A percentile compares a stretch with the other conserved stretches of the same genome.
phyloP scores from a whole-genome alignment of 164 flowering plant genomes.

The Berberis thunbergii region DNA sequence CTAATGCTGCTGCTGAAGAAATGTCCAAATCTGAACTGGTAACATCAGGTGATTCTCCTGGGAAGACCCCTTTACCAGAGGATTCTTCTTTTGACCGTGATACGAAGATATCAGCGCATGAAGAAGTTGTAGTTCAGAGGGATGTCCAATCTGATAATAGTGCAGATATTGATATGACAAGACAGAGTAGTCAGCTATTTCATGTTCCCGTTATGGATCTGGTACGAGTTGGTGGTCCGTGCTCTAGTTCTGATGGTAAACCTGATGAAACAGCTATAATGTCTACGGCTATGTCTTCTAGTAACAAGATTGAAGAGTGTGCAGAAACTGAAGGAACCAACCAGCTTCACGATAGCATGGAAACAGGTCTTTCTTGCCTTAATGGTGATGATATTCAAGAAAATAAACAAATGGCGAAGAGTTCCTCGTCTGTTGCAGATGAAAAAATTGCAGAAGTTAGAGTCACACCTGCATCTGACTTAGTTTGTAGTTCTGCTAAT shows the following conservation, averaged over 20 bases:
- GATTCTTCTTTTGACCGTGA: conserved; percentile 13
- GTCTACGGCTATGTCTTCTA: conserved; percentile 4
- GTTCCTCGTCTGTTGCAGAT: too few relatives aligned
- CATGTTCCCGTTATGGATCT: conserved; percentile 19
- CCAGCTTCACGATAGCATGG: not conserved
- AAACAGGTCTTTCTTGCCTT: not conserved
- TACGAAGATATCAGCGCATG: conserved; percentile 13
- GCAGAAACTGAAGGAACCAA: not conserved
- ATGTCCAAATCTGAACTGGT: conserved; percentile 11
- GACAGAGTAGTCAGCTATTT: conserved; percentile 12
- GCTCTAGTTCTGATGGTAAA: conserved; percentile 5
- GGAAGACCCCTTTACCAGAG: conserved; percentile 13
- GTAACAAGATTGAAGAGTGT: not conserved
- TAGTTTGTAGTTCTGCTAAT: not conserved
- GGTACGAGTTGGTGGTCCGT: conserved; percentile 12
- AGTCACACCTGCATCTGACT: too few relatives aligned
- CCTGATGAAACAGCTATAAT: conserved; percentile 8
- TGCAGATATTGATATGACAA: conserved; percentile 18
- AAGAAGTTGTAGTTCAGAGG: conserved; percentile 15
- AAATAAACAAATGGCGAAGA: not conserved
- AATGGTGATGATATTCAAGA: not conserved
- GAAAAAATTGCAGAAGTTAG: too few relatives aligned
- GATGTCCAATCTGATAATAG: conserved; percentile 15
- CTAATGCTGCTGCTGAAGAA: conserved; percentile 93
- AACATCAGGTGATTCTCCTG: conserved; percentile 38